Conservation (phyloP, 345 rosid genomes). For the Turnera subulata region DNA sequence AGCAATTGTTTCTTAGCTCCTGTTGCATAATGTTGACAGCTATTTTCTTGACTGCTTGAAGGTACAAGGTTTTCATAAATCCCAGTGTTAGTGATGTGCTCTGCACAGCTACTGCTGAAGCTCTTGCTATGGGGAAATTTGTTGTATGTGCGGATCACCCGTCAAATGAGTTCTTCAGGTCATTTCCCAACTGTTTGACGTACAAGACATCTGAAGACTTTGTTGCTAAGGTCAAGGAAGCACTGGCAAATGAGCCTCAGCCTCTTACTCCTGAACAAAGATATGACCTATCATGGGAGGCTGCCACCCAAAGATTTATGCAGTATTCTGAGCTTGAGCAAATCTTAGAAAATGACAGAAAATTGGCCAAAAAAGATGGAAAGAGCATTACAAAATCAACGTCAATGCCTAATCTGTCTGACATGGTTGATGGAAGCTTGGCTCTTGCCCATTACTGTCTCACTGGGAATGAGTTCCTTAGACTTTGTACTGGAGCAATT, state of each 20-base stretch:
- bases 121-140: conserved; percentile 96
- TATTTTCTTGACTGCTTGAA: conserved; percentile 32
- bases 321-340: conserved; percentile 76
- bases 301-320: conserved; percentile 88
- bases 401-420: conserved; percentile 55
- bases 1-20: neutral
- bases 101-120: conserved; percentile 99
- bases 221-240: conserved; percentile 77
- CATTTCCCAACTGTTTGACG: conserved; percentile 91
- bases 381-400: conserved; percentile 40
- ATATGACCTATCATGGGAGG: conserved; percentile 92
- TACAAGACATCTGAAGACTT: conserved; percentile 87
- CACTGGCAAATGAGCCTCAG: conserved; percentile 74
- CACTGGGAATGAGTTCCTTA: conserved; percentile 83
- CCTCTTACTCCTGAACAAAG: conserved; percentile 82
- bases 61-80: conserved; percentile 98
- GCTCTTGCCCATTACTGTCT: conserved; percentile 84
- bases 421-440: conserved; percentile 74
- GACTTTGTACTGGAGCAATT: conserved; percentile 77
- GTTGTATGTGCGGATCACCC: conserved; percentile 98
- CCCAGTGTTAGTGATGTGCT: conserved; percentile 95
- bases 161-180: conserved; percentile 91
- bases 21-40: neutral
- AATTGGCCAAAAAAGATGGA: conserved; percentile 15
- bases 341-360: conserved; percentile 33